Percentiles rank a stretch among this genome's conserved stretches.
Evolutionary conservation across 306 rosid species (phyloP).

Genomic region (peach (Prunus persica)): DNA sequence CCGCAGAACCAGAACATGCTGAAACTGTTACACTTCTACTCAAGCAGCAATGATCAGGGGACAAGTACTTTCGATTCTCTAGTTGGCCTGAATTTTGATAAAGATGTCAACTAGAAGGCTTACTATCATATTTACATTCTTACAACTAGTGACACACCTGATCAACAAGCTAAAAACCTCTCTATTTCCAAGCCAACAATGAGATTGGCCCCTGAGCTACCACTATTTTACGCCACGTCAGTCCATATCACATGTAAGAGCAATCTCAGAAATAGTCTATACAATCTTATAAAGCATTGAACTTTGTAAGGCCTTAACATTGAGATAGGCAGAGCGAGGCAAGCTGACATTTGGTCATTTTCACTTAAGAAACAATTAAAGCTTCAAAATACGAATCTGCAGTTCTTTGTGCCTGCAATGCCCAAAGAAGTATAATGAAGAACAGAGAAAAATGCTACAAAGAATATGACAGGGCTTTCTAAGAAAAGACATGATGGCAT

Average conservation of each 20-base stretch:
- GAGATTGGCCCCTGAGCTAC: background rate
- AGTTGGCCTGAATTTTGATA: background rate
- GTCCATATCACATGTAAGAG: background rate
- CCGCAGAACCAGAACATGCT: background rate
- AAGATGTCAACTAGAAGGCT: background rate
- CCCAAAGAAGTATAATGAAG: background rate
- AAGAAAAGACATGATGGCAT: background rate
- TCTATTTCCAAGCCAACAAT: background rate
- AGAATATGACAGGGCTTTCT: background rate
- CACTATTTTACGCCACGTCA: background rate
- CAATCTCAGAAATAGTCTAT: background rate
- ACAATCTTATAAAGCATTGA: background rate
- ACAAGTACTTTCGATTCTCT: background rate
- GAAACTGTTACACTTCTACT: background rate
- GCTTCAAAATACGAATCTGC: background rate
- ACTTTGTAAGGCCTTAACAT: background rate
- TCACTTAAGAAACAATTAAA: background rate
- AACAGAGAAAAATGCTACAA: background rate
- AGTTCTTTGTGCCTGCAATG: background rate
- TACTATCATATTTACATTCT: background rate
- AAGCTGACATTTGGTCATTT: background rate
- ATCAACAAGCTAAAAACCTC: background rate
- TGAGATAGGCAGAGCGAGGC: background rate
- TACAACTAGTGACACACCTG: background rate
- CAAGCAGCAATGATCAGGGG: background rate